A percentile compares a stretch with the other conserved stretches of the same genome.
phyloP scores from a whole-genome alignment of 768 basidiomycete species.

The Scleroderma bovista region DNA sequence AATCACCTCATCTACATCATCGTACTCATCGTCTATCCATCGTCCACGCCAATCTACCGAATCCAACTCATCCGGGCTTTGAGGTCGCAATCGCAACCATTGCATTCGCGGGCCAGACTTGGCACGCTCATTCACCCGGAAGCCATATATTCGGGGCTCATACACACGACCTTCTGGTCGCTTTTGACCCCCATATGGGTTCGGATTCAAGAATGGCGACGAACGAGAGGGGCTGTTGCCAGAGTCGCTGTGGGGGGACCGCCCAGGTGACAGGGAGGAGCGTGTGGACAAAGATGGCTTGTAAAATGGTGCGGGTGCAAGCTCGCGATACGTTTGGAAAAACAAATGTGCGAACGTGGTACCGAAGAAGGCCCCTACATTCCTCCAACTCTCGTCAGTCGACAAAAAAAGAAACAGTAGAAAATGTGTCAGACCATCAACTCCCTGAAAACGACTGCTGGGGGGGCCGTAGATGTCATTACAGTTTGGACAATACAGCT shows the following conservation, averaged over 20 bases:
- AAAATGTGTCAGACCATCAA: slow-evolving; percentile 63
- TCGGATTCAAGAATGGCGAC: slow-evolving; percentile 77
- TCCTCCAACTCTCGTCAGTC: slow-evolving; percentile 14
- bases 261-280: slow-evolving; percentile 50
- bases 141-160: slow-evolving; percentile 91
- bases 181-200: slow-evolving; percentile 86
- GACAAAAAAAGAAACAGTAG: slow-evolving; percentile 4
- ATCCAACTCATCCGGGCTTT: slow-evolving; percentile 74
- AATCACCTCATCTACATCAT: slow-evolving; percentile 53
- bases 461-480: slow-evolving; percentile 96
- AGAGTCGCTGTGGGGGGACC: slow-evolving; percentile 47
- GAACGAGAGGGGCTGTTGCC: slow-evolving; percentile 44
- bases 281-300: slow-evolving; percentile 55
- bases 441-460: slow-evolving; percentile 90
- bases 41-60: slow-evolving; percentile 86
- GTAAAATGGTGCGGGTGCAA: slow-evolving; percentile 92
- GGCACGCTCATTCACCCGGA: slow-evolving; percentile 93
- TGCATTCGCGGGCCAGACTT: slow-evolving; percentile 95
- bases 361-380: slow-evolving; percentile 93
- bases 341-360: slow-evolving; percentile 98
- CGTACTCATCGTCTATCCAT: slow-evolving; percentile 78
- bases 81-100: slow-evolving; percentile 88
- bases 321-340: slow-evolving; percentile 95
- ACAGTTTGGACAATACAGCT: slow-evolving; percentile 96
- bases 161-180: slow-evolving; percentile 84